These are phyloP conservation scores for Pythium scleroteichum DNA, from an alignment of 352 stramenopile genomes.

Conservation along the genomic window DNA sequence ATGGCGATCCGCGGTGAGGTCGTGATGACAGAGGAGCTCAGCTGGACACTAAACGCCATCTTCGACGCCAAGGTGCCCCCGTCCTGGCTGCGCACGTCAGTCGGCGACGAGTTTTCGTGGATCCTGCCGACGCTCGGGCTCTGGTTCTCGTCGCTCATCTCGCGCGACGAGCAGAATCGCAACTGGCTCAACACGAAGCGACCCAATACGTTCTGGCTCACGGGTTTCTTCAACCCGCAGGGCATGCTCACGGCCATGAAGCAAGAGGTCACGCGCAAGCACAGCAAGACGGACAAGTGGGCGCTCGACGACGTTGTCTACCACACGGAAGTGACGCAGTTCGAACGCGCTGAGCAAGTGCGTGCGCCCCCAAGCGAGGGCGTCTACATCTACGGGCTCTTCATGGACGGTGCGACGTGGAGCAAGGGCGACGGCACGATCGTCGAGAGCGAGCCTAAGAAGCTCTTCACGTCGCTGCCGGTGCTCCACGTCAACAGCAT, in stretches of 20 bases:
- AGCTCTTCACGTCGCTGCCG: conserved; percentile 94
- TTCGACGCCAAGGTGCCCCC: conserved; percentile 95
- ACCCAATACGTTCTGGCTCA: conserved; percentile 97
- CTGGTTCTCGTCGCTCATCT: conserved; percentile 97
- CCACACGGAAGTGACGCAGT: conserved; percentile 95
- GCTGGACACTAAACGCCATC: conserved; percentile 94
- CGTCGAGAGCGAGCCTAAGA: conserved; percentile 96
- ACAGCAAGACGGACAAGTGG: conserved; percentile 97
- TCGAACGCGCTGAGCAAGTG: conserved; percentile 92
- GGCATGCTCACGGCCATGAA: conserved; percentile 99
- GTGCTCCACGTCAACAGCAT: conserved; percentile 96
- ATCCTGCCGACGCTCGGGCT: conserved; percentile 94
- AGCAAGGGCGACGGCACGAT: conserved; percentile 92
- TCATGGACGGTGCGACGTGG: conserved; percentile 97
- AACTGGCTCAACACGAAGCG: conserved; percentile 95
- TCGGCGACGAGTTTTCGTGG: conserved; percentile 98
- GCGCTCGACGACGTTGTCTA: conserved; percentile 98
- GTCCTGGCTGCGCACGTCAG: conserved; percentile 95
- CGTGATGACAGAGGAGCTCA: conserved; percentile 97
- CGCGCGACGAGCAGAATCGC: conserved; percentile 94
- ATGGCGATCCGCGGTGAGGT: conserved; percentile 98
- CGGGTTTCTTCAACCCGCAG: conserved; percentile 98
- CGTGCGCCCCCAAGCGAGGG: conserved; percentile 89
- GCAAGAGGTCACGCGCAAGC: conserved; percentile 97
- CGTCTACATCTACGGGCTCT: conserved; percentile 98